Evolutionary conservation across 805 yeast genomes (phyloP), one percentile per base, ranked within the genome.

Genomic region (Metschnikowia arizonensis): DNA sequence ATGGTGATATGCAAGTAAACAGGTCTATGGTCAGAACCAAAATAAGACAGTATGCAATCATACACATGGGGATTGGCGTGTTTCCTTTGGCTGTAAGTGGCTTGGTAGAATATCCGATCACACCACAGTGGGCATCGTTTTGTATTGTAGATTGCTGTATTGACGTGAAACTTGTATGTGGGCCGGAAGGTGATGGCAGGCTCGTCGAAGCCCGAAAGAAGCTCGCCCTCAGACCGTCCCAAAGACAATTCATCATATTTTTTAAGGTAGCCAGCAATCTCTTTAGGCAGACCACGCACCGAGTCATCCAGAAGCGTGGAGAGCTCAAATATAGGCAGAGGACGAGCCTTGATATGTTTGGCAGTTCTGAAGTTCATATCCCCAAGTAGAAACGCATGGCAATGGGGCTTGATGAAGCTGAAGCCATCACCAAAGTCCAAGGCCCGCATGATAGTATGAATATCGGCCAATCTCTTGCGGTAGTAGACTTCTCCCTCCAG

Each of bases 81-180:
- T 49, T 44, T 34, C 12, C 42, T 39, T 17, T 30, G 24, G 6
- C 59, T 53, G 47, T 63, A 61, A 19, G 82, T 78, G 1, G 69
- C 59, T 45, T 77, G 76, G 56, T 68, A 87, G 37, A 90, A 60
- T 5, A 90, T 77, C 43, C 98, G 66, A 60, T 90, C 98, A 63
- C 97, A 89, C 95, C 96, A 90, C 5, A 95, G 83, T 0, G 97
- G 95, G 1, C 69, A 66, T 45, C 97, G 70, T 52, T 80, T 82
- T 1, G 60, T 33, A 48, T 78, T 77, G 60, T 78, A 85, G 8
- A 65, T 62, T n/a, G 74, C 72, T 0, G 81, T 70, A 26, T 78
- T 76, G 1, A 73, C 47, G 41, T 63, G 61, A 60, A 70, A 86
- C 64, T 90, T 90, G 68, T 84, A 90, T 0, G 95, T 85, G 9